These are phyloP conservation scores for Coemansia sp. DNA, from an alignment of 192 early-diverging fungal genomes.

Conservation along the genomic window DNA sequence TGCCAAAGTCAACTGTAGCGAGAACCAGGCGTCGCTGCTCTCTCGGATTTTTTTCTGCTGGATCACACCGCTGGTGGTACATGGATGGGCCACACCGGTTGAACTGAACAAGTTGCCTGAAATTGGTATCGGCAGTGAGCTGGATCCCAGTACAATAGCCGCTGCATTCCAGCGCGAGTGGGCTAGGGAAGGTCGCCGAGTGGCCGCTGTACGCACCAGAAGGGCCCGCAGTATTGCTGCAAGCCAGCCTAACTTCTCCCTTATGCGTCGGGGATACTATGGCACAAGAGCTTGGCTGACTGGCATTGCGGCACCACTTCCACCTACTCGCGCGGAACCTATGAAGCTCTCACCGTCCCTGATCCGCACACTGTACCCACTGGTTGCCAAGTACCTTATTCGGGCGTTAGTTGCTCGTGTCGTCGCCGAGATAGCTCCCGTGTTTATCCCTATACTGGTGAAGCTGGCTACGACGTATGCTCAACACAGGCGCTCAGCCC, in stretches of 20 bases:
- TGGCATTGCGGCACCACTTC: neutral
- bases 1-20: constrained; percentile 16
- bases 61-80: constrained; percentile 38
- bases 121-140: constrained; percentile 38
- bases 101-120: constrained; percentile 28
- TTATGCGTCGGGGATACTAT: neutral
- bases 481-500: constrained; percentile 35
- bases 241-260: neutral
- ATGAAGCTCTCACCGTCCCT: constrained; percentile 12
- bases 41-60: constrained; percentile 46
- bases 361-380: constrained; percentile 14
- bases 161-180: constrained; percentile 27
- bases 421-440: constrained; percentile 37
- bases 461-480: constrained; percentile 40
- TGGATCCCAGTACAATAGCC: constrained; percentile 26
- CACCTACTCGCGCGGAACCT: neutral
- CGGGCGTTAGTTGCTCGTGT: constrained; percentile 33
- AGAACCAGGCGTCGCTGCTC: constrained; percentile 30
- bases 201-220: neutral
- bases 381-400: constrained; percentile 23
- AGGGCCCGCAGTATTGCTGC: neutral
- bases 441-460: constrained; percentile 42
- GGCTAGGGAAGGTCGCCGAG: constrained; percentile 21
- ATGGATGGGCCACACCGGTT: constrained; percentile 35
- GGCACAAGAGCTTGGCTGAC: neutral